Percentiles rank a stretch among this genome's conserved stretches.
Conservation (phyloP, 495 filamentous ascomycete species). For the Neurospora hispaniola region DNA sequence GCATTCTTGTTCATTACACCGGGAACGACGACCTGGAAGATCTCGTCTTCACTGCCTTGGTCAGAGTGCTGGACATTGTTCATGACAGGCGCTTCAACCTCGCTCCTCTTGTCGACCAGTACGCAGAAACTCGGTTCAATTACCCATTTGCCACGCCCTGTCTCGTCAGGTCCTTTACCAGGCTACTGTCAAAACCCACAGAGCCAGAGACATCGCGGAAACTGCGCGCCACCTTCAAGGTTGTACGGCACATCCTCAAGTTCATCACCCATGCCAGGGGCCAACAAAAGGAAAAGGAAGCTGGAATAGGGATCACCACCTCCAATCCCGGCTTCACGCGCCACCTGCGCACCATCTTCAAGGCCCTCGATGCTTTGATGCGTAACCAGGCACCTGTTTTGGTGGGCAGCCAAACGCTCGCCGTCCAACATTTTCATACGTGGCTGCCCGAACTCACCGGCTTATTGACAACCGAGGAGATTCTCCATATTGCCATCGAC, state of each 20-base stretch:
- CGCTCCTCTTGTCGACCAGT: conserved; percentile 78
- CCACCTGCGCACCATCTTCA: conserved; percentile 80
- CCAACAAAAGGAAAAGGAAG: conserved; percentile 82
- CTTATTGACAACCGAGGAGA: conserved; percentile 70
- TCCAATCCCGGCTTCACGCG: conserved; percentile 66
- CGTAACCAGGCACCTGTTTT: conserved; percentile 70
- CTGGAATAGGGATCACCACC: conserved; percentile 76
- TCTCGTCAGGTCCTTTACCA: conserved; percentile 73
- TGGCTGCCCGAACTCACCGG: conserved; percentile 85
- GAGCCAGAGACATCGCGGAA: conserved; percentile 73
- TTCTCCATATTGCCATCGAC: conserved; percentile 80
- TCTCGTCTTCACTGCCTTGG: conserved; percentile 79
- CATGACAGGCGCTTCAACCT: conserved; percentile 92
- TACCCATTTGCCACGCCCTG: conserved; percentile 93
- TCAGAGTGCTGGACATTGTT: conserved; percentile 83
- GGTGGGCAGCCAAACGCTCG: conserved; percentile 87
- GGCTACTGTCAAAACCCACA: conserved; percentile 66
- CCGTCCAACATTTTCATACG: conserved; percentile 92
- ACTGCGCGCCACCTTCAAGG: conserved; percentile 87
- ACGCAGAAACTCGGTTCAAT: conserved; percentile 81
- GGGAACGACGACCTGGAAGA: conserved; percentile 89
- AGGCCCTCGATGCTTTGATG: conserved; percentile 80
- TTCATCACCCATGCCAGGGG: conserved; percentile 87
- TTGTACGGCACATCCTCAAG: conserved; percentile 82
- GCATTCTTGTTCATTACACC: conserved; percentile 77